Evolutionary conservation across 768 basidiomycete genomes (phyloP).

Genomic region (Leccinum sublutescens): DNA sequence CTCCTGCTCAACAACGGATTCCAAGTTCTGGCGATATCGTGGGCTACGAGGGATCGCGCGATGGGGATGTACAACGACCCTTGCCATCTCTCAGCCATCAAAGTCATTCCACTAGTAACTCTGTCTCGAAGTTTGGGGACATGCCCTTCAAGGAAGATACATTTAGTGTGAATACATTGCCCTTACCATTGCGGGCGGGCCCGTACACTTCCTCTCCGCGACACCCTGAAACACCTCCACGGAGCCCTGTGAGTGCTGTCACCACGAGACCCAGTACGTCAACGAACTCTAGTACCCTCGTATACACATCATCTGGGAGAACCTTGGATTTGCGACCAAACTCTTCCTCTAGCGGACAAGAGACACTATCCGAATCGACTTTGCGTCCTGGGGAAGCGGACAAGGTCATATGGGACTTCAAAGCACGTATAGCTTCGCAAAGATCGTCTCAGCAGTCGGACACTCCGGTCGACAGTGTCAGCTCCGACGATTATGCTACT

Average conservation of each 20-base stretch:
- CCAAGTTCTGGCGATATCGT: conserved; percentile 17
- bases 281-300: conserved; percentile 28
- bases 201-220: conserved; percentile 25
- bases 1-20: conserved; percentile 34
- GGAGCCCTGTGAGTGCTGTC: conserved; percentile 58
- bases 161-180: conserved; percentile 23
- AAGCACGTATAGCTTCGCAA: conserved; percentile 17
- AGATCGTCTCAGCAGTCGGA: conserved; percentile 18
- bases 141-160: conserved; percentile 30
- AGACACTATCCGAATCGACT: conserved; percentile 34
- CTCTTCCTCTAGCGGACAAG: conserved; percentile 32
- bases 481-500: conserved; percentile 31
- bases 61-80: conserved; percentile 31
- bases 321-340: conserved; percentile 24
- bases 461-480: conserved; percentile 18
- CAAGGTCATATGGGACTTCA: conserved; percentile 31
- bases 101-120: conserved; percentile 26
- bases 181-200: conserved; percentile 28
- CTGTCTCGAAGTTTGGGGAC: conserved; percentile 34
- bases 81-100: conserved; percentile 24
- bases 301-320: conserved; percentile 30
- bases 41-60: conserved; percentile 23
- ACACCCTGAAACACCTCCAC: conserved; percentile 52
- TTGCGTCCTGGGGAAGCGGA: conserved; percentile 33
- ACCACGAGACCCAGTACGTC: conserved; percentile 42